Conservation (phyloP, 495 filamentous ascomycete species). For the Chaetomium fimeti region DNA sequence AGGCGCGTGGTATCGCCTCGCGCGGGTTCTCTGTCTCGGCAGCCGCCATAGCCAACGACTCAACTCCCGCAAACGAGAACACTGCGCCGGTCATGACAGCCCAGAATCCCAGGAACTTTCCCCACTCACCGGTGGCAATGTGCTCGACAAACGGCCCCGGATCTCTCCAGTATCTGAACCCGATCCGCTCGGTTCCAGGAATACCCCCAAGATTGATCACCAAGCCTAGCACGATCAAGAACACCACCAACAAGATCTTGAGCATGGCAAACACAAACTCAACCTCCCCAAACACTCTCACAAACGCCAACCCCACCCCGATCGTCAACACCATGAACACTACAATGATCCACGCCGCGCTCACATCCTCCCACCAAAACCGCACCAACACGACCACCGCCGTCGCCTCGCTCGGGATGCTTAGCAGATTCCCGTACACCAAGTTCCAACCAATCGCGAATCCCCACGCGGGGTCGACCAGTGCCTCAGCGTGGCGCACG, state of each 20-base stretch:
- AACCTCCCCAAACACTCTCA: slow-evolving; percentile 62
- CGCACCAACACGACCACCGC: slow-evolving; percentile 59
- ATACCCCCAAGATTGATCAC: slow-evolving; percentile 64
- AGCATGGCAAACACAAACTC: slow-evolving; percentile 60
- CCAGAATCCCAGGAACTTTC: slow-evolving; percentile 60
- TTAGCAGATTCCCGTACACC: slow-evolving; percentile 50
- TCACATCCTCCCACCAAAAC: slow-evolving; percentile 54
- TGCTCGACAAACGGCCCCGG: slow-evolving; percentile 70
- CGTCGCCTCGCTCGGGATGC: slow-evolving; percentile 61
- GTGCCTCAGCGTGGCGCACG: slow-evolving; percentile 65
- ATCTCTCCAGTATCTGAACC: slow-evolving; percentile 66
- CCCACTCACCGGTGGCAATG: slow-evolving; percentile 49
- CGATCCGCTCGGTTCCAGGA: slow-evolving; percentile 54
- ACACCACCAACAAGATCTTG: slow-evolving; percentile 64
- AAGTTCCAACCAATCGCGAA: slow-evolving; percentile 71
- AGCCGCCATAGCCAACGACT: slow-evolving; percentile 63
- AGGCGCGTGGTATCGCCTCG: slow-evolving; percentile 67
- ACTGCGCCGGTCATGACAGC: slow-evolving; percentile 58
- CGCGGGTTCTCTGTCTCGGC: slow-evolving; percentile 72
- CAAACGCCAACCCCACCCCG: slow-evolving; percentile 52
- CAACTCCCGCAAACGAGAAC: slow-evolving; percentile 58
- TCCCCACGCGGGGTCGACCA: slow-evolving; percentile 74
- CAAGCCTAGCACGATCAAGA: slow-evolving; percentile 66
- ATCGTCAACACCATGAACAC: slow-evolving; percentile 56
- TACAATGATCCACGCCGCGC: slow-evolving; percentile 54